These are phyloP conservation scores for Leccinum subtestaceum DNA, from an alignment of 768 basidiomycete species.

Conservation along the genomic window DNA sequence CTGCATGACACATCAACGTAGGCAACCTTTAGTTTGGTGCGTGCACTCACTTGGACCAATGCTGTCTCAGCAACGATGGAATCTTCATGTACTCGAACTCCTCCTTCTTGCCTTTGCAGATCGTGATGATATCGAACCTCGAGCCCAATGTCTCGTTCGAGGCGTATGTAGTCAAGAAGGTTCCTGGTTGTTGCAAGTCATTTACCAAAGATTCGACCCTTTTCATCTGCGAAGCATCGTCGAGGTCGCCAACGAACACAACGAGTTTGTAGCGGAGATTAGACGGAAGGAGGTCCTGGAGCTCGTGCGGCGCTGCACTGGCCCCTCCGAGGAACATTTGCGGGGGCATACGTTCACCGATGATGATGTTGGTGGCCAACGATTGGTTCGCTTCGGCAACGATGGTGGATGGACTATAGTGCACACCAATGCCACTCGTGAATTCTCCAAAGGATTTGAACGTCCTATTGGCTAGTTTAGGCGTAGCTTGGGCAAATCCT, in stretches of 20 bases:
- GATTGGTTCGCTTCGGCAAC: conserved; percentile 36
- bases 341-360: conserved; percentile 52
- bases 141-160: conserved; percentile 19
- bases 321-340: conserved; percentile 46
- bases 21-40: background rate
- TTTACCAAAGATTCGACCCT: conserved; percentile 28
- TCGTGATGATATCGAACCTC: conserved; percentile 32
- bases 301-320: conserved; percentile 44
- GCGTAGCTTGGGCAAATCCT: background rate
- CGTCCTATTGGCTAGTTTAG: conserved; percentile 29
- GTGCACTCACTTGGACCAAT: conserved; percentile 42
- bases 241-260: conserved; percentile 41
- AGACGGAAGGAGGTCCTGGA: conserved; percentile 48
- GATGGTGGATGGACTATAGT: conserved; percentile 42
- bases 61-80: conserved; percentile 33
- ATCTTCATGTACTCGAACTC: conserved; percentile 32
- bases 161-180: conserved; percentile 29
- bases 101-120: conserved; percentile 32
- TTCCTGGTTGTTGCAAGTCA: conserved; percentile 23
- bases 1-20: conserved; percentile 33
- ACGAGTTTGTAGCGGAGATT: conserved; percentile 51
- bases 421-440: conserved; percentile 48
- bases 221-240: conserved; percentile 16
- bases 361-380: conserved; percentile 37
- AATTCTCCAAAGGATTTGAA: conserved; percentile 47